These are phyloP conservation scores for Sporisorium iseilematis-ciliati DNA, from an alignment of 1,284 basidiomycete species.

Conservation along the genomic window DNA sequence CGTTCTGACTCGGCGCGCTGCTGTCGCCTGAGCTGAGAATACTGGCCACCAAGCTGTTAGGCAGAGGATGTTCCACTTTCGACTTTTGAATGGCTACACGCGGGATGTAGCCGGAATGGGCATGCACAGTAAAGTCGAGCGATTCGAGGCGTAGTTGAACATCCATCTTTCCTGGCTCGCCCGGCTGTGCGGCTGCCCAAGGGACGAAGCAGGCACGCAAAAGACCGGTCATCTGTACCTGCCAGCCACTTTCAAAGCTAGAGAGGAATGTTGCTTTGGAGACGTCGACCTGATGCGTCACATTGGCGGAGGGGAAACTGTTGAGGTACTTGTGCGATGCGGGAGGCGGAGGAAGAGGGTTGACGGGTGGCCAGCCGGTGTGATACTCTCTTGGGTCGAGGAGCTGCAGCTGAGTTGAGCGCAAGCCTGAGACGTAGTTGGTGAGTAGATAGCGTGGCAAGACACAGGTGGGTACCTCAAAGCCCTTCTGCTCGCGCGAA, in stretches of 20 bases:
- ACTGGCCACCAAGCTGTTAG: constrained; percentile 35
- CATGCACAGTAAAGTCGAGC: constrained; percentile 50
- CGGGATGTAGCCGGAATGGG: constrained; percentile 50
- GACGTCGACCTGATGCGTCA: constrained; percentile 53
- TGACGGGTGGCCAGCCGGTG: constrained; percentile 42
- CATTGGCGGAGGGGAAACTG: constrained; percentile 48
- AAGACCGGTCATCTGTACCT: constrained; percentile 53
- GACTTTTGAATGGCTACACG: constrained; percentile 50
- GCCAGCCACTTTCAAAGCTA: constrained; percentile 57
- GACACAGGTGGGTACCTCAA: constrained; percentile 55
- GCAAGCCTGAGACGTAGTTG: constrained; percentile 52
- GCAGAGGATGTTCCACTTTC: constrained; percentile 47
- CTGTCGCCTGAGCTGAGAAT: constrained; percentile 33
- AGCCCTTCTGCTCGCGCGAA: constrained; percentile 58
- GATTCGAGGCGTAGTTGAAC: constrained; percentile 51
- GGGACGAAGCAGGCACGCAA: constrained; percentile 51
- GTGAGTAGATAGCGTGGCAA: constrained; percentile 56
- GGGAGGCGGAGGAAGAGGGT: constrained; percentile 47
- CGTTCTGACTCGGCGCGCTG: constrained; percentile 10
- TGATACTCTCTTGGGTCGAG: constrained; percentile 52
- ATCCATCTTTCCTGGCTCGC: constrained; percentile 33
- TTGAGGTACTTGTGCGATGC: constrained; percentile 39
- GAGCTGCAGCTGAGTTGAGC: constrained; percentile 37
- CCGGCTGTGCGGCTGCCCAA: constrained; percentile 23
- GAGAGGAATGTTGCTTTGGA: constrained; percentile 40